phyloP scores from a whole-genome alignment of 2,329 filamentous ascomycete species.

The Epichloe gansuensis region DNA sequence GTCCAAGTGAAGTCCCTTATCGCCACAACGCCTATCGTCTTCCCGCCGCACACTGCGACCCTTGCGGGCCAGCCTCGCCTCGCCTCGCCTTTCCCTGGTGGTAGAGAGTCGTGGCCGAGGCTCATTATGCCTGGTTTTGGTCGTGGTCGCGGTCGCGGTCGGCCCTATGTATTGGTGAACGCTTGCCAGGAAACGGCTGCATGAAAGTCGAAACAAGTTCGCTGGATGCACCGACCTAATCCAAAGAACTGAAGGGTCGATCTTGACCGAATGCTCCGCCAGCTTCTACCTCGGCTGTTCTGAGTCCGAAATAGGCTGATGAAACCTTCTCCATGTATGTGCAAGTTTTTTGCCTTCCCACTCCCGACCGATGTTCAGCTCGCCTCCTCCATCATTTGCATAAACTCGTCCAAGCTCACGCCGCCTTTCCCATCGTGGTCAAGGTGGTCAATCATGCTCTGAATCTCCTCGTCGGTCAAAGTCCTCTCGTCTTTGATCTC shows the following conservation, averaged over 20 bases:
- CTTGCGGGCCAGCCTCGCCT: background rate
- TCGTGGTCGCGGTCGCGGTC: background rate
- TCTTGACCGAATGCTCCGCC: background rate
- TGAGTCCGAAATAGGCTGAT: background rate
- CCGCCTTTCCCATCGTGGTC: slow-evolving; percentile 87
- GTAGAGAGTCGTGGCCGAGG: background rate
- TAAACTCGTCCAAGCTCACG: slow-evolving; percentile 56
- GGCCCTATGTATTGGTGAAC: background rate
- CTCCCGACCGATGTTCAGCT: slow-evolving; percentile 11
- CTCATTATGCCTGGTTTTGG: background rate
- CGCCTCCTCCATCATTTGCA: slow-evolving; percentile 44
- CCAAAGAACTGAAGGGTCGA: background rate
- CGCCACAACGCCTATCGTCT: slow-evolving; percentile 2
- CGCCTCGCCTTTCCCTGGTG: background rate
- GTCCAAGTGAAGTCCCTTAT: slow-evolving; percentile 3
- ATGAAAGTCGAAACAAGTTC: background rate
- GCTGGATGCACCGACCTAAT: background rate
- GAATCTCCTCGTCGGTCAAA: slow-evolving; percentile 81
- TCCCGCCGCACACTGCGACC: background rate
- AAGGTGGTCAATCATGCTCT: slow-evolving; percentile 96
- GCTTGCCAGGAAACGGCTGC: background rate
- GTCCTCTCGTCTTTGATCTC: slow-evolving; percentile 72
- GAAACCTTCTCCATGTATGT: background rate
- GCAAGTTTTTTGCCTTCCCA: background rate
- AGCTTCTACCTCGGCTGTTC: background rate